phyloP scores from a whole-genome alignment of 495 filamentous ascomycete species.

The Geoglossum glabrum region DNA sequence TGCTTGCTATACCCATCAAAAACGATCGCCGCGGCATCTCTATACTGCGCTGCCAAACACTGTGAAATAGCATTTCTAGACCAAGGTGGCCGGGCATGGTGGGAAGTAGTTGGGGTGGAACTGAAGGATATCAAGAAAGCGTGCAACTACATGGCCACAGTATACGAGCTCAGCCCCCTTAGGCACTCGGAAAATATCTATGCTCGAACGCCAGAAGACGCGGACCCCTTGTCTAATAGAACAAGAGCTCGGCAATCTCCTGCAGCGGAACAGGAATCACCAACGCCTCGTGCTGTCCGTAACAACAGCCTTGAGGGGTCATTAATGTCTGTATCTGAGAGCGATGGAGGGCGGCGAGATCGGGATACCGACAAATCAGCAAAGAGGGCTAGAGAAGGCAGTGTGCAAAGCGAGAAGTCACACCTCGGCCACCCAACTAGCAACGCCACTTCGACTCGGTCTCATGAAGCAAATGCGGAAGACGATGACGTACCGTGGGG shows the following conservation, averaged over 20 bases:
- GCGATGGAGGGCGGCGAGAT: neutral
- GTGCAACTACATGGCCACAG: slow-evolving; percentile 47
- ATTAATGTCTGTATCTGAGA: neutral
- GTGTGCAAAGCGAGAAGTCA: neutral
- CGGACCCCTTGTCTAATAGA: slow-evolving; percentile 8
- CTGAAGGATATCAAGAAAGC: slow-evolving; percentile 42
- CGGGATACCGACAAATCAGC: neutral
- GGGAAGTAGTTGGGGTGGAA: slow-evolving; percentile 47
- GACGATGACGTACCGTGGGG: neutral
- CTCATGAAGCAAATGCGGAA: neutral
- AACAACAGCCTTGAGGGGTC: neutral
- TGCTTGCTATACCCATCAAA: slow-evolving; percentile 63
- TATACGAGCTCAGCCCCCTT: slow-evolving; percentile 50
- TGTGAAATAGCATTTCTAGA: slow-evolving; percentile 53
- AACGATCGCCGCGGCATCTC: slow-evolving; percentile 63
- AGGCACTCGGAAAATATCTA: slow-evolving; percentile 15
- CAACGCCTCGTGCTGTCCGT: neutral
- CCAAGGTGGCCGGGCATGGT: slow-evolving; percentile 67
- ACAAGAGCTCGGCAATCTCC: slow-evolving; percentile 2
- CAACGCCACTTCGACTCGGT: neutral
- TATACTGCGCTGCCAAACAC: slow-evolving; percentile 65
- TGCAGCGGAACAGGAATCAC: neutral
- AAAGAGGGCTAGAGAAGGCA: neutral
- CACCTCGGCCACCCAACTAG: neutral
- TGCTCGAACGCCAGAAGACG: slow-evolving; percentile 16